A percentile compares a stretch with the other conserved stretches of the same genome.
These are phyloP conservation scores for Scortechinia acanthostroma DNA, from an alignment of 2,329 filamentous ascomycete genomes.

Conservation along the genomic window DNA sequence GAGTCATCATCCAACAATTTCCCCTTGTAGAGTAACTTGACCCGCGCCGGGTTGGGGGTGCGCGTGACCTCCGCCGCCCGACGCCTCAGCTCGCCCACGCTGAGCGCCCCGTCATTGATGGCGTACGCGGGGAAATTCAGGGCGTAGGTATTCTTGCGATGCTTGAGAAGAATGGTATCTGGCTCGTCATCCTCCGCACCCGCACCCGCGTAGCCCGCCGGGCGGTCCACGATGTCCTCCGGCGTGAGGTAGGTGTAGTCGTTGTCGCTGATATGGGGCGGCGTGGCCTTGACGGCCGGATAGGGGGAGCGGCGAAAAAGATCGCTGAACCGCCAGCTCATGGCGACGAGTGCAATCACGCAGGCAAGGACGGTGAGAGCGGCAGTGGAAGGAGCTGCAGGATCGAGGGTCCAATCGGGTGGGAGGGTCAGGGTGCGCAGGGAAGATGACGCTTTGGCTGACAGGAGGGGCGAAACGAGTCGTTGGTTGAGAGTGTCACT, in stretches of 20 bases:
- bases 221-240: constrained; percentile 12
- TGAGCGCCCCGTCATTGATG: constrained; percentile 32
- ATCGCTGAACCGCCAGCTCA: neutral
- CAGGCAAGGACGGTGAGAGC: no score
- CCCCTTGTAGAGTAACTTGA: constrained; percentile 36
- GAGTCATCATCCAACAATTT: constrained; percentile 29
- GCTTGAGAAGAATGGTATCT: constrained; percentile 30
- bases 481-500: neutral
- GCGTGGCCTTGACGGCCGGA: constrained; percentile 1
- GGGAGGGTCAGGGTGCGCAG: neutral
- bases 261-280: constrained; percentile 22
- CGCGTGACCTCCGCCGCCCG: constrained; percentile 24
- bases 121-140: constrained; percentile 33
- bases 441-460: neutral
- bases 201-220: neutral
- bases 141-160: constrained; percentile 27
- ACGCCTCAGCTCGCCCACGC: constrained; percentile 26
- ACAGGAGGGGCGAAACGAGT: neutral
- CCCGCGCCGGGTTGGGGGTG: constrained; percentile 20
- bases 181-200: constrained; percentile 21
- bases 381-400: neutral
- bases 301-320: neutral
- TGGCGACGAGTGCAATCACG: neutral
- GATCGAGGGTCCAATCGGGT: neutral
- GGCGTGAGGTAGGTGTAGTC: constrained; percentile 27